Conservation (phyloP, 805 yeast genomes). For the Starmera amethionina region DNA sequence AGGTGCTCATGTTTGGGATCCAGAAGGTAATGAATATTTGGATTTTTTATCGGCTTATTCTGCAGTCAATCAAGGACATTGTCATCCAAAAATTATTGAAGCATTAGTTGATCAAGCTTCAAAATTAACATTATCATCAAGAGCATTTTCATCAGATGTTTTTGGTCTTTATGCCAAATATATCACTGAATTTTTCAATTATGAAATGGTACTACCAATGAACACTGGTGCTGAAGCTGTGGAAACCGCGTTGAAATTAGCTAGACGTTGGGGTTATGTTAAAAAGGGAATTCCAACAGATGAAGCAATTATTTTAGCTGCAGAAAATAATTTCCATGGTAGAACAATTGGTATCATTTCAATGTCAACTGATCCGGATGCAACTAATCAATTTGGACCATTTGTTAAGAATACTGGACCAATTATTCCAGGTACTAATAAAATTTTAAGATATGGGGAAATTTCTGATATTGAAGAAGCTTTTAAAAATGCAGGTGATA, state of each 20-base stretch:
- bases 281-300: slow-evolving; percentile 73
- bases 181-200: slow-evolving; percentile 79
- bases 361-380: slow-evolving; percentile 94
- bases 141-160: slow-evolving; percentile 87
- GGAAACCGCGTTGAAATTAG: slow-evolving; percentile 87
- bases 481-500: slow-evolving; percentile 72
- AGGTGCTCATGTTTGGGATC: slow-evolving; percentile 97
- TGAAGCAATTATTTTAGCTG: slow-evolving; percentile 83
- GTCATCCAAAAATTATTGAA: slow-evolving; percentile 83
- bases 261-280: slow-evolving; percentile 95
- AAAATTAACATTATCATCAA: slow-evolving; percentile 72
- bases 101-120: slow-evolving; percentile 86
- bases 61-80: slow-evolving; percentile 97
- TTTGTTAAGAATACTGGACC: slow-evolving; percentile 81
- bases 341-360: slow-evolving; percentile 92
- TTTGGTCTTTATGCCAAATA: slow-evolving; percentile 84
- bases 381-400: slow-evolving; percentile 84
- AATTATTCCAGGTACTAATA: slow-evolving; percentile 62
- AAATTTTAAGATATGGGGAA: slow-evolving; percentile 66
- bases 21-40: slow-evolving; percentile 89
- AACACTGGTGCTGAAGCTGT: slow-evolving; percentile 99
- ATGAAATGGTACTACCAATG: slow-evolving; percentile 94
- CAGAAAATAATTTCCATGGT: slow-evolving; percentile 91
- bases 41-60: slow-evolving; percentile 93
- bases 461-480: slow-evolving; percentile 83